A percentile compares a stretch with the other conserved stretches of the same genome.
Evolutionary conservation across 2,329 filamentous ascomycete species (phyloP).

Genomic region (Talaromyces sp.): DNA sequence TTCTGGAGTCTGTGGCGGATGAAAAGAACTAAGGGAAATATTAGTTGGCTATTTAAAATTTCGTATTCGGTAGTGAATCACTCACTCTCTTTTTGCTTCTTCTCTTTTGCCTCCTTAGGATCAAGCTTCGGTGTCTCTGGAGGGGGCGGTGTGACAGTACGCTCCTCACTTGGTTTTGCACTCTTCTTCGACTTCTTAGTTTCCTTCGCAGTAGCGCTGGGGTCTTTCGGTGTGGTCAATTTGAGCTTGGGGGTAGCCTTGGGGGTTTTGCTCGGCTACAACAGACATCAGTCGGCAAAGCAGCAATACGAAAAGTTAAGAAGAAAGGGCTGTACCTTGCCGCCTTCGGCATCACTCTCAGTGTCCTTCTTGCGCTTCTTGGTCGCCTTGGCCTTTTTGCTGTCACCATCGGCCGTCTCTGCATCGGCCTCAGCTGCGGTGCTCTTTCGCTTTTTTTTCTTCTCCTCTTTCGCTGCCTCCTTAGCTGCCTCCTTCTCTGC

Average conservation of each 20-base stretch:
- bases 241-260: slow-evolving; percentile 57
- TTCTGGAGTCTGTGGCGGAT: slow-evolving; percentile 93
- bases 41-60: slow-evolving; percentile 14
- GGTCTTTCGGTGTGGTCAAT: slow-evolving; percentile 56
- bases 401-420: slow-evolving; percentile 41
- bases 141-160: slow-evolving; percentile 46
- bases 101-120: slow-evolving; percentile 51
- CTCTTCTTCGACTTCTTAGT: slow-evolving; percentile 43
- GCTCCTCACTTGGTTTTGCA: slow-evolving; percentile 51
- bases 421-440: slow-evolving; percentile 68
- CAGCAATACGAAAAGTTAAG: not conserved
- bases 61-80: not conserved
- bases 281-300: slow-evolving; percentile 22
- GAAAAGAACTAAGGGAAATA: slow-evolving; percentile 63
- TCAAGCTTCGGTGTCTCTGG: slow-evolving; percentile 50
- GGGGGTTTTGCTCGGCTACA: slow-evolving; percentile 58
- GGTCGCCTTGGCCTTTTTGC: slow-evolving; percentile 45
- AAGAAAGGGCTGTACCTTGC: slow-evolving; percentile 49
- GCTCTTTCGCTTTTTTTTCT: slow-evolving; percentile 50
- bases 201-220: slow-evolving; percentile 33
- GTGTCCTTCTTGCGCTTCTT: slow-evolving; percentile 43
- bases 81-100: slow-evolving; percentile 56
- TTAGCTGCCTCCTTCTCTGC: slow-evolving; percentile 50
- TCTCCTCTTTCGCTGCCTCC: slow-evolving; percentile 49
- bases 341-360: slow-evolving; percentile 65